Evolutionary conservation across 208 protist genomes (phyloP).

Genomic region (Novymonas esmeraldas): DNA sequence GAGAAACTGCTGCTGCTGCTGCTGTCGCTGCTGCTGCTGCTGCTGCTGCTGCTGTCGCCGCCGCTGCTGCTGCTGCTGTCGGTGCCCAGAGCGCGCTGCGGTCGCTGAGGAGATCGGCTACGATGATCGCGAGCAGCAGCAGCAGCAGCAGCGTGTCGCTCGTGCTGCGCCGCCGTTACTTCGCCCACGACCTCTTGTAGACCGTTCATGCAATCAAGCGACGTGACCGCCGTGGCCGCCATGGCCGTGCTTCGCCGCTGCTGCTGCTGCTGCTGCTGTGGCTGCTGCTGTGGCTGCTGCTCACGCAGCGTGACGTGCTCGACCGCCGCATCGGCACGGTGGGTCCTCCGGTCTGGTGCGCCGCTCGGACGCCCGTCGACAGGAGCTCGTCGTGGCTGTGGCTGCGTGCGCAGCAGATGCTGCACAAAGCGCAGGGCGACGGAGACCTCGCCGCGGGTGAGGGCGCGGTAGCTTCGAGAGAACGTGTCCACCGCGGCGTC

Average conservation of each 20-base stretch:
- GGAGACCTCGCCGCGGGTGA: background rate
- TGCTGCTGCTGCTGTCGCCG: background rate
- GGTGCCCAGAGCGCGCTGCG: no score
- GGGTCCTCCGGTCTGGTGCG: no score
- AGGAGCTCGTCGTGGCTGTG: background rate
- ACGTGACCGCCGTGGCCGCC: conserved; percentile 7
- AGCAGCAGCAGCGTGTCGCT: no score
- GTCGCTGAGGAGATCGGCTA: background rate
- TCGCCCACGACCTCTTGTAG: background rate
- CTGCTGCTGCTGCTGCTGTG: background rate
- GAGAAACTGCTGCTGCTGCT: background rate
- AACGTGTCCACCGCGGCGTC: background rate
- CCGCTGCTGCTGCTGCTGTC: background rate
- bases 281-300: background rate
- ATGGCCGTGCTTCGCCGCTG: background rate
- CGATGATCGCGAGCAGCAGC: no score
- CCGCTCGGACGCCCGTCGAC: no score
- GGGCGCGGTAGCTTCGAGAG: background rate
- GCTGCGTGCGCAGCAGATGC: conserved; percentile 12
- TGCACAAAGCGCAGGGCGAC: conserved; percentile 16
- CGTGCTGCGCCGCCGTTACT: no score
- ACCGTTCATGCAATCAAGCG: conserved; percentile 24
- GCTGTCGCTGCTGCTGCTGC: background rate
- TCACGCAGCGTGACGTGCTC: no score
- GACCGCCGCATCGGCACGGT: no score